These are phyloP conservation scores for Peronospora belbahrii DNA, from an alignment of 352 stramenopile genomes.

Conservation along the genomic window DNA sequence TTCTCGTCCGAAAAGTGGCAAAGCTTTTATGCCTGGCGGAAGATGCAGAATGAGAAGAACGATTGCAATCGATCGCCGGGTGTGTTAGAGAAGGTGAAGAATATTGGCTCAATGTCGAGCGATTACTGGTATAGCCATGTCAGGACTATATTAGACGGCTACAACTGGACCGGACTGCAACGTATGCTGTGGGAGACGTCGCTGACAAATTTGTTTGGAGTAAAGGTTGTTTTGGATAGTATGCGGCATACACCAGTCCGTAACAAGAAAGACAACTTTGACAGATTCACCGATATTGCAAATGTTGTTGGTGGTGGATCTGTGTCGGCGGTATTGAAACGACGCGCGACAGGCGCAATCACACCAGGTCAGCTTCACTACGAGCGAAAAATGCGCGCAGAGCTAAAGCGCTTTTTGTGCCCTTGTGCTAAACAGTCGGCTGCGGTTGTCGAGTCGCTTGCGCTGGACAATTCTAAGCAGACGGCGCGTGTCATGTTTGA, in stretches of 20 bases:
- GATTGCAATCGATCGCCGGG: constrained; percentile 23
- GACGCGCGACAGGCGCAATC: constrained; percentile 13
- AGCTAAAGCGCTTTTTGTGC: constrained; percentile 42
- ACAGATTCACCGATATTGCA: constrained; percentile 19
- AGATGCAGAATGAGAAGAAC: constrained; percentile 34
- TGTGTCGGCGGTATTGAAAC: constrained; percentile 17
- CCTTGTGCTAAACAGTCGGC: constrained; percentile 37
- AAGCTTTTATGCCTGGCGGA: constrained; percentile 63
- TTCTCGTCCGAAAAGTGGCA: constrained; percentile 77
- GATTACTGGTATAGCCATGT: constrained; percentile 75
- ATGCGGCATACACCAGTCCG: constrained; percentile 17
- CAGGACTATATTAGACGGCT: constrained; percentile 44
- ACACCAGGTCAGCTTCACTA: constrained; percentile 15
- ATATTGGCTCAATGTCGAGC: constrained; percentile 46
- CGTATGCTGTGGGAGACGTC: constrained; percentile 71
- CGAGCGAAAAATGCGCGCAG: constrained; percentile 30
- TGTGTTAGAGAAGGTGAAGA: constrained; percentile 33
- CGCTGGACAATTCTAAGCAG: constrained; percentile 27
- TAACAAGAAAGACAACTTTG: constrained; percentile 9
- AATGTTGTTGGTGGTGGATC: constrained; percentile 19
- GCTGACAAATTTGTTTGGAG: constrained; percentile 57
- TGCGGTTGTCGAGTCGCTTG: constrained; percentile 25
- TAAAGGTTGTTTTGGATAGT: constrained; percentile 50
- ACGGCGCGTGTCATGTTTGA: constrained; percentile 37
- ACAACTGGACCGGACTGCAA: constrained; percentile 61